Percentiles rank a stretch among this genome's conserved stretches.
Conservation (phyloP, 1,139 yeast genomes). For the Nadsonia commutata region DNA sequence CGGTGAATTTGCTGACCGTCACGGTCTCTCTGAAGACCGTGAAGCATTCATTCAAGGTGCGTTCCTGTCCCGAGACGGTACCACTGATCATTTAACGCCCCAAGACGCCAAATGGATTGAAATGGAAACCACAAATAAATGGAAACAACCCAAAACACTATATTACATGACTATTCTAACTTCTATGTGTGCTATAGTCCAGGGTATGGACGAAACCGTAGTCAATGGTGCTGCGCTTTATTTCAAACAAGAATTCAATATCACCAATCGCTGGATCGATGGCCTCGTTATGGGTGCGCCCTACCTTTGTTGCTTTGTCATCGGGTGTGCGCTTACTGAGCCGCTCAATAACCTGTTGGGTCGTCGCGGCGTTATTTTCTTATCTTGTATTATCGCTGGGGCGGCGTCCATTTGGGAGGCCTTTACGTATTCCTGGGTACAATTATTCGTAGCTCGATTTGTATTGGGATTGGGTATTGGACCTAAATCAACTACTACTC, state of each 20-base stretch:
- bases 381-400: slow-evolving; percentile 51
- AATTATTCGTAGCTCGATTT: slow-evolving; percentile 58
- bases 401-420: slow-evolving; percentile 68
- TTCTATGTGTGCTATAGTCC: slow-evolving; percentile 82
- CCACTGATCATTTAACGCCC: slow-evolving; percentile 41
- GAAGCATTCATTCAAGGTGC: slow-evolving; percentile 65
- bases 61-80: slow-evolving; percentile 56
- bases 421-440: slow-evolving; percentile 57
- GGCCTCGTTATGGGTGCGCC: slow-evolving; percentile 77
- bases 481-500: slow-evolving; percentile 67
- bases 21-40: slow-evolving; percentile 38
- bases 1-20: slow-evolving; percentile 45
- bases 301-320: slow-evolving; percentile 53
- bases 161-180: slow-evolving; percentile 55
- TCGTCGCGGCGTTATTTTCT: slow-evolving; percentile 59
- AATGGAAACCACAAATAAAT: slow-evolving; percentile 42
- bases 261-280: slow-evolving; percentile 44
- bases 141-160: slow-evolving; percentile 49
- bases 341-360: slow-evolving; percentile 49
- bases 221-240: slow-evolving; percentile 71
- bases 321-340: slow-evolving; percentile 66
- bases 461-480: slow-evolving; percentile 69
- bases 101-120: slow-evolving; percentile 45
- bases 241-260: slow-evolving; percentile 45
- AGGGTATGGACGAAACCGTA: slow-evolving; percentile 87